Conservation (phyloP, 139 green algal genomes). For the Chlorella sp. region DNA sequence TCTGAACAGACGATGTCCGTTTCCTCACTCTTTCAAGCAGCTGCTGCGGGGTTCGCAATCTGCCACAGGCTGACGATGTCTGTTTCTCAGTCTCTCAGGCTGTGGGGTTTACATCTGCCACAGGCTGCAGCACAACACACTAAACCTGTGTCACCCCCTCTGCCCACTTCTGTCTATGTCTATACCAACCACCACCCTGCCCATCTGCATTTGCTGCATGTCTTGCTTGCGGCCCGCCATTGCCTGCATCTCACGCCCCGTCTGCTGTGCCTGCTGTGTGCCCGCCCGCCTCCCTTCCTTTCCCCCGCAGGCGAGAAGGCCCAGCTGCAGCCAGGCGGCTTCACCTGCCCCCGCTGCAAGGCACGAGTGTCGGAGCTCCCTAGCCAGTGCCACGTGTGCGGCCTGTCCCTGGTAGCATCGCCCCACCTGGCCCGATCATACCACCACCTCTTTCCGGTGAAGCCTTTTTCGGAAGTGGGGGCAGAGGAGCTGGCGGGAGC, state of each 20-base stretch:
- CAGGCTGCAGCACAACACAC: no score
- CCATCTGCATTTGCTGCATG: no score
- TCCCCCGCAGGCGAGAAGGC: constrained; percentile 40
- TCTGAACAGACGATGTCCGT: no score
- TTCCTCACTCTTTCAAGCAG: no score
- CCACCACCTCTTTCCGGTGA: constrained; percentile 97
- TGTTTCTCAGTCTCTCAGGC: no score
- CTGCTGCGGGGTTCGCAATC: no score
- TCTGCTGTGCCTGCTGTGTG: background rate
- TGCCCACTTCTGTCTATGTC: no score
- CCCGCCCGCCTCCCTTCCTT: background rate
- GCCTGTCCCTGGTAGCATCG: constrained; percentile 94
- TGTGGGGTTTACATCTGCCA: no score
- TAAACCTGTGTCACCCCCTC: no score
- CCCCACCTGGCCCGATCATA: constrained; percentile 97
- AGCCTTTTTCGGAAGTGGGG: constrained; percentile 75
- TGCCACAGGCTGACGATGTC: no score
- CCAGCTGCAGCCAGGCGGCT: constrained; percentile 70
- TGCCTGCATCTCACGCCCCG: background rate
- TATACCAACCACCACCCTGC: no score
- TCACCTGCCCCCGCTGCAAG: constrained; percentile 80
- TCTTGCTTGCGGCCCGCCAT: no score
- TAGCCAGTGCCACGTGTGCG: constrained; percentile 89
- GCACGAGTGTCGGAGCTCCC: constrained; percentile 83
- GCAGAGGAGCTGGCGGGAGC: constrained; percentile 10